A percentile compares a stretch with the other conserved stretches of the same genome.
Conservation (phyloP, 2,329 filamentous ascomycete genomes). For the Orbilia brochopaga region DNA sequence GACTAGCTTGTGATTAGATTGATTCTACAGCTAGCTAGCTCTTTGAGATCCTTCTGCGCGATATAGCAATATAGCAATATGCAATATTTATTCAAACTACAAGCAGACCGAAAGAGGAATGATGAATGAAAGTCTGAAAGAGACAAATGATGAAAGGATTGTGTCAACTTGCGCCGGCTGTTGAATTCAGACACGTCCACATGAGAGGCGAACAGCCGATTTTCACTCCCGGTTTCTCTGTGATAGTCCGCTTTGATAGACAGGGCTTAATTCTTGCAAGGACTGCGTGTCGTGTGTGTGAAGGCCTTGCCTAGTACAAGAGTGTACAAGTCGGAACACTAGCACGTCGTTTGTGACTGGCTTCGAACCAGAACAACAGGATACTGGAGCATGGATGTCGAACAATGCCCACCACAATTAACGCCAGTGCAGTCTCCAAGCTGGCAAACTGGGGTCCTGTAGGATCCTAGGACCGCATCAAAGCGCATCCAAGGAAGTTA, state of each 20-base stretch:
- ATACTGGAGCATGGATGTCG: no score
- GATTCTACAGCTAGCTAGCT: no score
- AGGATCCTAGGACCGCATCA: background rate
- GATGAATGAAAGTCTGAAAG: no score
- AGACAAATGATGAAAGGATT: constrained; percentile 35
- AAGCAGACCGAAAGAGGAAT: no score
- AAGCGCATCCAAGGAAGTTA: background rate
- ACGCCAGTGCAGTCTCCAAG: no score
- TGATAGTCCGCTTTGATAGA: background rate
- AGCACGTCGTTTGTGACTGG: no score
- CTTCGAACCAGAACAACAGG: no score
- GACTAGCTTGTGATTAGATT: no score
- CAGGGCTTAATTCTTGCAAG: constrained; percentile 2
- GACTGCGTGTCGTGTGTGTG: background rate
- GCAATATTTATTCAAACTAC: no score
- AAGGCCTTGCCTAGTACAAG: background rate
- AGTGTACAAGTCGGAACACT: background rate
- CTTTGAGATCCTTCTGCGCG: no score
- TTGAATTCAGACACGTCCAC: constrained; percentile 15
- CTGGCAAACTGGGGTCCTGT: background rate
- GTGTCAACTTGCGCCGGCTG: constrained; percentile 45
- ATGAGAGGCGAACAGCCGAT: constrained; percentile 15
- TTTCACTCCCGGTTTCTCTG: constrained; percentile 26
- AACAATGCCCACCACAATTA: no score
- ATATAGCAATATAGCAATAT: no score